Evolutionary conservation across 2,329 filamentous ascomycete species (phyloP).

Genomic region (Pyrenophora seminiperda): DNA sequence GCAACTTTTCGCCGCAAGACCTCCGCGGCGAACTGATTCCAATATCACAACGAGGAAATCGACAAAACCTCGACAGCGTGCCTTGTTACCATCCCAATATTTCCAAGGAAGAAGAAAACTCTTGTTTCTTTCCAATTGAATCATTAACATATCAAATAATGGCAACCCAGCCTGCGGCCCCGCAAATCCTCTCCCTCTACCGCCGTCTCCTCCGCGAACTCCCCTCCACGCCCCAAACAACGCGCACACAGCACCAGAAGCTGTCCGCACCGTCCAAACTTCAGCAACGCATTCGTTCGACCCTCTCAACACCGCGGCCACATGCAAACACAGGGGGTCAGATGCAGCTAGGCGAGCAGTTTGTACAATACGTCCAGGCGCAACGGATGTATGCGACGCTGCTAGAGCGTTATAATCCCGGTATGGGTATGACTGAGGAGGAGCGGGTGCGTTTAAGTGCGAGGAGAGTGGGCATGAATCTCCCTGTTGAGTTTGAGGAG

Average conservation of each 20-base stretch:
- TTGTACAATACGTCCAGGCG: constrained; percentile 78
- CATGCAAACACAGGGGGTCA: constrained; percentile 18
- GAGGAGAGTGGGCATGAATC: constrained; percentile 84
- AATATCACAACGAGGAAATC: background rate
- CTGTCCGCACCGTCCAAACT: constrained; percentile 67
- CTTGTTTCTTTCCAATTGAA: background rate
- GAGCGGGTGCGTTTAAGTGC: constrained; percentile 85
- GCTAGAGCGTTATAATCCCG: constrained; percentile 91
- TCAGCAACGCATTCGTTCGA: constrained; percentile 69
- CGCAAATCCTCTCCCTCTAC: constrained; percentile 75
- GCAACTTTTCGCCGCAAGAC: constrained; percentile 39
- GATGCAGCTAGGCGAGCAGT: constrained; percentile 71
- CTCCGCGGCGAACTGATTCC: constrained; percentile 20
- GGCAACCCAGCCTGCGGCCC: constrained; percentile 44
- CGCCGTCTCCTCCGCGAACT: constrained; percentile 87
- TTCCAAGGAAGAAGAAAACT: background rate
- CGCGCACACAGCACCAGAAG: constrained; percentile 43
- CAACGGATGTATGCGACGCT: constrained; percentile 82
- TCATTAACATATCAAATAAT: constrained; percentile 29
- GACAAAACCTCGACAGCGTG: background rate
- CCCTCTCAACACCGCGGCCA: constrained; percentile 54
- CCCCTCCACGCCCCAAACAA: constrained; percentile 65
- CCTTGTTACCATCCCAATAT: background rate
- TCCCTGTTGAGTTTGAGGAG: constrained; percentile 67
- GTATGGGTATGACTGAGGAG: constrained; percentile 82